A percentile compares a stretch with the other conserved stretches of the same genome.
Conservation (phyloP, 164 flowering plant species). For the Vitis rupestris region DNA sequence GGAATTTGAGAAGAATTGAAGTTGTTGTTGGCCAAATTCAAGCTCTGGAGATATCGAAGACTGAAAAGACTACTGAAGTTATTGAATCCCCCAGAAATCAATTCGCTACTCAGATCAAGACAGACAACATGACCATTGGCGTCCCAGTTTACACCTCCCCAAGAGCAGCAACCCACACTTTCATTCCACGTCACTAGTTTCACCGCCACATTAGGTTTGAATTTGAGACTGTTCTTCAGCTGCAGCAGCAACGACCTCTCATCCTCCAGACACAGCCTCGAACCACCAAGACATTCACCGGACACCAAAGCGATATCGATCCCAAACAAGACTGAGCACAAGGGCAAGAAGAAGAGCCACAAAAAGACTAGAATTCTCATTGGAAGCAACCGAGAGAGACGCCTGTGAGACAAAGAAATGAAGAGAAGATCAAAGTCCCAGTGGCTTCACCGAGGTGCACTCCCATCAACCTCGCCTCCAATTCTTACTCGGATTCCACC, state of each 20-base stretch:
- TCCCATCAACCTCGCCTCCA: too few relatives aligned
- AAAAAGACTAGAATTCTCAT: constrained; percentile 24
- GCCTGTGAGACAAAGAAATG: constrained; percentile 5
- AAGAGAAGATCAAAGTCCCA: neutral
- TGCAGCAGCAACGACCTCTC: constrained; percentile 25
- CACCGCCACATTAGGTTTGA: neutral
- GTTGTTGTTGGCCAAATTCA: too few relatives aligned
- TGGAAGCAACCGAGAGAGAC: constrained; percentile 8
- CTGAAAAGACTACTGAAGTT: too few relatives aligned
- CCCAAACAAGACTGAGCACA: constrained; percentile 1
- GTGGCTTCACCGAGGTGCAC: too few relatives aligned
- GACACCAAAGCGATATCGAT: constrained; percentile 1
- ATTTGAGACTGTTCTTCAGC: constrained; percentile 24
- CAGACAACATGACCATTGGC: too few relatives aligned
- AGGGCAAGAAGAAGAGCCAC: constrained; percentile 15
- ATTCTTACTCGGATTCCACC: too few relatives aligned
- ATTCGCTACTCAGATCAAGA: too few relatives aligned
- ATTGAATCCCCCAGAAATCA: too few relatives aligned
- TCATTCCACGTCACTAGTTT: constrained; percentile 33
- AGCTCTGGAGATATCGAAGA: too few relatives aligned
- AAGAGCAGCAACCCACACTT: constrained; percentile 19
- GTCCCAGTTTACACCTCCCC: too few relatives aligned
- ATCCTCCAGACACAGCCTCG: constrained; percentile 10
- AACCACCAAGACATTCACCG: constrained; percentile 18
- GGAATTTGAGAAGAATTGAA: too few relatives aligned